A percentile compares a stretch with the other conserved stretches of the same genome.
Evolutionary conservation across 768 basidiomycete genomes (phyloP).

Genomic region (Leucocoprinus leucothites): DNA sequence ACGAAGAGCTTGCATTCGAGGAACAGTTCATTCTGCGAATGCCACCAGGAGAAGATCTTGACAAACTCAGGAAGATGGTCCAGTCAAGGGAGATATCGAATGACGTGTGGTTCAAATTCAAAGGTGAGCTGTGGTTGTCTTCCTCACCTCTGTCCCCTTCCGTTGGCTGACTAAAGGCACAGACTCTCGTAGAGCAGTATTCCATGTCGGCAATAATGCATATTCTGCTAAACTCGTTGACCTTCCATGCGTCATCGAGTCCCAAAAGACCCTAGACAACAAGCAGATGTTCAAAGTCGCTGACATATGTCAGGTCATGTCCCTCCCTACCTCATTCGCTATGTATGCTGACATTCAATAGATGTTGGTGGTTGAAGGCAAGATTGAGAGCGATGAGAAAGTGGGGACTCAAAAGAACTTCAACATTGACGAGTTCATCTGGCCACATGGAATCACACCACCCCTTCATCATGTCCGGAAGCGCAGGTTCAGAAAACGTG

Average conservation of each 20-base stretch:
- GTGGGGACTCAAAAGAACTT: slow-evolving; percentile 62
- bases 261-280: slow-evolving; percentile 93
- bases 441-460: slow-evolving; percentile 95
- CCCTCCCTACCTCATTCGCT: slow-evolving; percentile 10
- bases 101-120: slow-evolving; percentile 98
- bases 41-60: slow-evolving; percentile 80
- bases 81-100: slow-evolving; percentile 71
- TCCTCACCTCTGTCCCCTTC: background rate
- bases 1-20: slow-evolving; percentile 92
- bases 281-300: slow-evolving; percentile 99
- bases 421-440: slow-evolving; percentile 94
- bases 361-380: slow-evolving; percentile 91
- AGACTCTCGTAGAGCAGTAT: slow-evolving; percentile 91
- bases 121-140: slow-evolving; percentile 51
- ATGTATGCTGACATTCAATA: slow-evolving; percentile 28
- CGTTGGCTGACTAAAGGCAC: slow-evolving; percentile 3
- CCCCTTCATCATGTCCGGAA: slow-evolving; percentile 89
- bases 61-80: slow-evolving; percentile 79
- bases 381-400: slow-evolving; percentile 67
- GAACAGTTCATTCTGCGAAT: slow-evolving; percentile 95
- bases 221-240: slow-evolving; percentile 96
- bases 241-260: slow-evolving; percentile 89
- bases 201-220: slow-evolving; percentile 77
- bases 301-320: slow-evolving; percentile 89
- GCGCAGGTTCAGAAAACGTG: slow-evolving; percentile 86